Evolutionary conservation across 768 basidiomycete genomes (phyloP).

Genomic region (Calocybe cyanea): DNA sequence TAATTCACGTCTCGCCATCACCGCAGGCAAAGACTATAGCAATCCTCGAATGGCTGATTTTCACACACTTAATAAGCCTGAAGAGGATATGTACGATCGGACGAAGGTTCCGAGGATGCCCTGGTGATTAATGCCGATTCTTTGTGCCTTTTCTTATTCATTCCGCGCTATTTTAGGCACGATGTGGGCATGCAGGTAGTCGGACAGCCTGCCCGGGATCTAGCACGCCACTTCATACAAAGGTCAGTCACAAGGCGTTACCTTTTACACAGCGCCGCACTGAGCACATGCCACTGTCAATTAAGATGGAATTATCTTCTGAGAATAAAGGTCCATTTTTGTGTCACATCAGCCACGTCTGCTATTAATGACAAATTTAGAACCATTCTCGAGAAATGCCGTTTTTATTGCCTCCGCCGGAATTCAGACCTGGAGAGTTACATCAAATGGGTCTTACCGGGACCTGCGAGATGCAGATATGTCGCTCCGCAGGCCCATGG

Average conservation of each 20-base stretch:
- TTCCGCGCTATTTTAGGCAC: conserved; percentile 55
- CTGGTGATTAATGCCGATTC: conserved; percentile 55
- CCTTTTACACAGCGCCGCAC: conserved; percentile 10
- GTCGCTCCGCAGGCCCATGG: conserved; percentile 94
- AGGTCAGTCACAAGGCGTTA: conserved; percentile 47
- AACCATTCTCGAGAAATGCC: conserved; percentile 93
- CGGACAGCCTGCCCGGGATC: conserved; percentile 92
- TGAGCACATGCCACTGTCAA: conserved; percentile 2
- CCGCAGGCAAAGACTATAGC: conserved; percentile 87
- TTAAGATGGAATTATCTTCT: conserved; percentile 90
- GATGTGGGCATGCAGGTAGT: conserved; percentile 95
- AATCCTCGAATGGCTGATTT: conserved; percentile 89
- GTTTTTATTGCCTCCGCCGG: conserved; percentile 89
- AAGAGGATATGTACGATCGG: conserved; percentile 95
- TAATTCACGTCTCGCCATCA: not conserved
- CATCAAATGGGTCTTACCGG: conserved; percentile 80
- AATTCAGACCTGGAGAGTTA: conserved; percentile 82
- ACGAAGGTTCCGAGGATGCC: conserved; percentile 91
- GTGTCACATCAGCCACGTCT: conserved; percentile 9
- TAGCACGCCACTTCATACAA: conserved; percentile 93
- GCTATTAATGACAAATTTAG: conserved; percentile 33
- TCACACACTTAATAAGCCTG: conserved; percentile 79
- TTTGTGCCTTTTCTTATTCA: not conserved
- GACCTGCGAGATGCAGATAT: conserved; percentile 96
- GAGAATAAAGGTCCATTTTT: conserved; percentile 73